phyloP scores from a whole-genome alignment of 2,329 filamentous ascomycete species.

The Aspergillus neotritici region DNA sequence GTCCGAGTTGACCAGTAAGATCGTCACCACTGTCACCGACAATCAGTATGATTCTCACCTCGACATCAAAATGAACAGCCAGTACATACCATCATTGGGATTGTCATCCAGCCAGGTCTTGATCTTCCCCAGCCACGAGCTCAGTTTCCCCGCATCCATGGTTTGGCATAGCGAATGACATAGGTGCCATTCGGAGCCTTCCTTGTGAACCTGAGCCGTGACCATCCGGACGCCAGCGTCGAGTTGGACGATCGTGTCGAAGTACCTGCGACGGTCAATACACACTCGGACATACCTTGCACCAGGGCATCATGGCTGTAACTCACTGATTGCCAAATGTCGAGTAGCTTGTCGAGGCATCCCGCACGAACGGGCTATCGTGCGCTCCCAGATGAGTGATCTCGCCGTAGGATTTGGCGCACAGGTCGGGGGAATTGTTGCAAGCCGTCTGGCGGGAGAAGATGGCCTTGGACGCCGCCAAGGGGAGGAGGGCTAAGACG shows the following conservation, averaged over 20 bases:
- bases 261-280: slow-evolving; percentile 35
- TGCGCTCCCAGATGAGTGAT: slow-evolving; percentile 75
- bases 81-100: slow-evolving; percentile 52
- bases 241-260: slow-evolving; percentile 65
- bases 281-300: too few relatives aligned
- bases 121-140: slow-evolving; percentile 59
- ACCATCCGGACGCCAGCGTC: slow-evolving; percentile 66
- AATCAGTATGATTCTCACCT: slow-evolving; percentile 1
- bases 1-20: slow-evolving; percentile 68
- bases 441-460: slow-evolving; percentile 50
- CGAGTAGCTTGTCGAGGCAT: slow-evolving; percentile 56
- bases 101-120: slow-evolving; percentile 64
- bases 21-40: slow-evolving; percentile 54
- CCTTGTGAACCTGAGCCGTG: slow-evolving; percentile 64
- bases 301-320: too few relatives aligned
- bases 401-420: slow-evolving; percentile 64
- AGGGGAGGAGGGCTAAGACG: slow-evolving; percentile 26
- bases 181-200: slow-evolving; percentile 55
- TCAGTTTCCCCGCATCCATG: slow-evolving; percentile 62
- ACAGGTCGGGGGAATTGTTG: slow-evolving; percentile 75
- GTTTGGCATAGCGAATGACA: slow-evolving; percentile 65
- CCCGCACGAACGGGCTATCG: slow-evolving; percentile 65
- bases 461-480: slow-evolving; percentile 23
- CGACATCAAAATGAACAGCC: background rate
- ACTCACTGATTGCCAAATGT: slow-evolving; percentile 64